phyloP scores from a whole-genome alignment of 129 eudicot species.

The Mikania micrantha region DNA sequence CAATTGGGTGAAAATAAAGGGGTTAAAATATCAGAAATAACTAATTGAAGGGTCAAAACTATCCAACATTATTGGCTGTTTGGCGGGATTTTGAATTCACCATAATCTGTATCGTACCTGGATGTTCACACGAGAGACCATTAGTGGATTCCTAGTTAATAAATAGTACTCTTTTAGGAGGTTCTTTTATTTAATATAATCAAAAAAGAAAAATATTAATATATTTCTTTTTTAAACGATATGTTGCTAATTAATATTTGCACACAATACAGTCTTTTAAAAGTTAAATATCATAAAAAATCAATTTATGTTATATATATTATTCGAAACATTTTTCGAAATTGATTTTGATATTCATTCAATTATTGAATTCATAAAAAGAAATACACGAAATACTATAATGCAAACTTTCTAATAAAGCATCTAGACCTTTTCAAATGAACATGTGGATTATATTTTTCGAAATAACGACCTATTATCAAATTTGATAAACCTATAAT shows the following conservation, averaged over 20 bases:
- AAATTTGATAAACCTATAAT: too few relatives aligned
- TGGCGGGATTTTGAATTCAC: slow-evolving; percentile 16
- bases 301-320: too few relatives aligned
- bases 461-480: too few relatives aligned
- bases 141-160: not conserved
- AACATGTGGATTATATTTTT: too few relatives aligned
- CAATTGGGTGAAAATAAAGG: not conserved
- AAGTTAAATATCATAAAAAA: too few relatives aligned
- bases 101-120: not conserved
- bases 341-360: too few relatives aligned
- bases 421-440: too few relatives aligned
- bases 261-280: too few relatives aligned
- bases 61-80: not conserved
- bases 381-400: too few relatives aligned
- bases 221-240: not conserved
- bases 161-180: slow-evolving; percentile 3
- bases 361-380: too few relatives aligned
- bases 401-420: too few relatives aligned
- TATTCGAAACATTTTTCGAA: too few relatives aligned
- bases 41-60: not conserved
- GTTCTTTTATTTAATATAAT: not conserved
- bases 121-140: slow-evolving; percentile 4
- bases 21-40: not conserved
- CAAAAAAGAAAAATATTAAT: not conserved
- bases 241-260: not conserved